A percentile compares a stretch with the other conserved stretches of the same genome.
phyloP scores from a whole-genome alignment of 345 rosid genomes.

The Passiflora organensis region DNA sequence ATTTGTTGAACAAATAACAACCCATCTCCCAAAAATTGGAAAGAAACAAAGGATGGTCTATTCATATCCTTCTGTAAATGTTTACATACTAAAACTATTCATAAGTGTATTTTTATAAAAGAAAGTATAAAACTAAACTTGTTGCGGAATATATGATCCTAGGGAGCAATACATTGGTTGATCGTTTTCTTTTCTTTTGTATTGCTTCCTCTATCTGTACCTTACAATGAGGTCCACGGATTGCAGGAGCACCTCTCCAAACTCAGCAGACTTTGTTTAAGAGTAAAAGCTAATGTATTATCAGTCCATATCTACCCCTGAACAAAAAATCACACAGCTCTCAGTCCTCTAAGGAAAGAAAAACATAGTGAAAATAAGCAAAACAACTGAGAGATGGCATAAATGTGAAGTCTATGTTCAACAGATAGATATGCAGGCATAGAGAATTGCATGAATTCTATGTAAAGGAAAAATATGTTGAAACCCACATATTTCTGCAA shows the following conservation, averaged over 20 bases:
- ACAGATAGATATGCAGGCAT: neutral
- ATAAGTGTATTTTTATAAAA: neutral
- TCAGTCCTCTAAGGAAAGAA: conserved; percentile 10
- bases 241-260: conserved; percentile 18
- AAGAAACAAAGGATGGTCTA: conserved; percentile 6
- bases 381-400: neutral
- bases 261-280: neutral
- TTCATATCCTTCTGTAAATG: conserved; percentile 17
- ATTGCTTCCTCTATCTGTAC: conserved; percentile 20
- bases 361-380: conserved; percentile 6
- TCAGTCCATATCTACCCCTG: conserved; percentile 30
- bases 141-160: conserved; percentile 5
- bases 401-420: too few species aligned
- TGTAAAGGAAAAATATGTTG: neutral
- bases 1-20: neutral
- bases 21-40: neutral
- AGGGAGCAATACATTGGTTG: conserved; percentile 1
- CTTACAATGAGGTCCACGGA: conserved; percentile 30
- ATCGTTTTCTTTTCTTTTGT: conserved; percentile 7
- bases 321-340: conserved; percentile 28
- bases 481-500: neutral
- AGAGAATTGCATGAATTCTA: neutral
- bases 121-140: conserved; percentile 10
- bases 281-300: conserved; percentile 1
- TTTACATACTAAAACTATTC: conserved; percentile 26